Conservation (phyloP, 164 flowering plant species). For the Vitis rupestris region DNA sequence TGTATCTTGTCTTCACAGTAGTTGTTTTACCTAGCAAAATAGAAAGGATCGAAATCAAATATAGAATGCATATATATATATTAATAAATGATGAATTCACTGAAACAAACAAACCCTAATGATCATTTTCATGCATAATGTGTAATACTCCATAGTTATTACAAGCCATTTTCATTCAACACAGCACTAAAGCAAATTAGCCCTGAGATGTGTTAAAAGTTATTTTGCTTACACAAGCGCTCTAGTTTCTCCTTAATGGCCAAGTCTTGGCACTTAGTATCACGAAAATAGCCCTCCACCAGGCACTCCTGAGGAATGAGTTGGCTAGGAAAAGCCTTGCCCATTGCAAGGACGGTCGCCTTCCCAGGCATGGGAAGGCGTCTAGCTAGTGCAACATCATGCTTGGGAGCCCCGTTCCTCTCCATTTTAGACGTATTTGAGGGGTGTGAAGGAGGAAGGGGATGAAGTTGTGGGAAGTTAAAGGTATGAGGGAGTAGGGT, state of each 20-base stretch:
- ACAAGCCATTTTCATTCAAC: neutral
- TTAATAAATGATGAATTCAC: neutral
- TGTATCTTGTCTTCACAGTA: slow-evolving; percentile 74
- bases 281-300: slow-evolving; percentile 62
- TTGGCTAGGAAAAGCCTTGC: slow-evolving; percentile 68
- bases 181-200: neutral
- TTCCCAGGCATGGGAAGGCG: slow-evolving; percentile 43
- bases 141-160: neutral
- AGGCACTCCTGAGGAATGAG: slow-evolving; percentile 55
- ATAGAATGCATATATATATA: neutral
- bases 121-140: no score
- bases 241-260: slow-evolving; percentile 63
- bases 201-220: no score
- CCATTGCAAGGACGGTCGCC: slow-evolving; percentile 61
- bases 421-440: neutral
- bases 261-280: slow-evolving; percentile 56
- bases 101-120: no score
- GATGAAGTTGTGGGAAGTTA: neutral
- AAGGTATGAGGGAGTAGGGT: neutral
- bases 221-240: slow-evolving; percentile 50
- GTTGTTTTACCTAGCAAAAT: slow-evolving; percentile 57
- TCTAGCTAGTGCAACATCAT: neutral
- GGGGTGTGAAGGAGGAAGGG: no score
- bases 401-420: neutral
- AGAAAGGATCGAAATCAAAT: neutral